phyloP scores from a whole-genome alignment of 768 basidiomycete genomes.

The Russula lepida region DNA sequence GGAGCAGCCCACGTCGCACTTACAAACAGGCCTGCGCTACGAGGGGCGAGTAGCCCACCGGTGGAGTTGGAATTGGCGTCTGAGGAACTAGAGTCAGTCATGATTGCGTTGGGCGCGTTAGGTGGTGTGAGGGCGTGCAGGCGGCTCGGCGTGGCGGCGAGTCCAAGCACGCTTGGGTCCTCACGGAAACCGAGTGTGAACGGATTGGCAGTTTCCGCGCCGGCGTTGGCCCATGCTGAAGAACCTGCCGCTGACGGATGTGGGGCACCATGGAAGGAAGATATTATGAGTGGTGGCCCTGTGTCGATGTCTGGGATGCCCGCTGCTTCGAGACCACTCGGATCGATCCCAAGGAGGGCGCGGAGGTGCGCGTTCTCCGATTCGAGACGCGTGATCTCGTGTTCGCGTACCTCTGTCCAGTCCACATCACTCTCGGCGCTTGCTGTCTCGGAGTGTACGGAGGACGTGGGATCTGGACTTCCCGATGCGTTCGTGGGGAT shows the following conservation, averaged over 20 bases:
- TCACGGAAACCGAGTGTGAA: constrained; percentile 17
- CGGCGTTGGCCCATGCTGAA: constrained; percentile 20
- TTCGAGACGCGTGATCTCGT: constrained; percentile 75
- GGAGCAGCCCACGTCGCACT: constrained; percentile 16
- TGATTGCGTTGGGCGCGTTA: constrained; percentile 20
- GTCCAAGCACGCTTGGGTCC: constrained; percentile 17
- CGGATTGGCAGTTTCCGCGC: constrained; percentile 26
- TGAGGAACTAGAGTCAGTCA: constrained; percentile 11
- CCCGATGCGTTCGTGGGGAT: background rate
- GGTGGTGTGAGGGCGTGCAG: constrained; percentile 29
- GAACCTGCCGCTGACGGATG: constrained; percentile 15
- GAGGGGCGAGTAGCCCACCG: background rate
- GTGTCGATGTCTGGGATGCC: constrained; percentile 44
- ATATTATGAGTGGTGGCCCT: constrained; percentile 29
- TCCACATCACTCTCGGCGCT: constrained; percentile 40
- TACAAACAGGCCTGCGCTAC: constrained; percentile 11
- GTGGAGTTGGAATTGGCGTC: constrained; percentile 11
- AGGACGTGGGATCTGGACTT: background rate
- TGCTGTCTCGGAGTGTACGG: background rate
- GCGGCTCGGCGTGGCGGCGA: constrained; percentile 27
- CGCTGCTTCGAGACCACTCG: constrained; percentile 38
- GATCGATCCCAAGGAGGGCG: constrained; percentile 66
- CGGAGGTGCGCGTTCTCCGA: constrained; percentile 77
- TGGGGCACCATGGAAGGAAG: background rate
- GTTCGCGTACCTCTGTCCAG: constrained; percentile 84